Base-by-base conservation (phyloP, 768 basidiomycete genomes). In the Phylloporus rhodoxanthus region DNA sequence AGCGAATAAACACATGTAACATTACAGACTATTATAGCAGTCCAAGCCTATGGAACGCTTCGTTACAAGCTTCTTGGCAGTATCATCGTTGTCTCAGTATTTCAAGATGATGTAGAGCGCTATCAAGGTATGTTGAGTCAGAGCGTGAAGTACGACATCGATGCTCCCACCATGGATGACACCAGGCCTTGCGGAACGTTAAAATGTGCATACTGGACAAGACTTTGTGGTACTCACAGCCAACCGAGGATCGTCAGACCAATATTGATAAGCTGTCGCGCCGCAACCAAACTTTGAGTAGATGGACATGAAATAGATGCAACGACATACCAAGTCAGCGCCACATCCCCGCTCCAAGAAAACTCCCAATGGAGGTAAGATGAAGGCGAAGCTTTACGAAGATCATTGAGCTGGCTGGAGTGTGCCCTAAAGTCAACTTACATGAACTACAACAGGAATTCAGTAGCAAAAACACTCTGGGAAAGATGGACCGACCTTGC, bases 321-420 rank as follows among this genome's bases (percentile, higher is more conserved):
- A 11, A 51, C 45, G 34, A 77, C 82, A 45, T 60, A 87, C 81
- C 38, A 94, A 68, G 65, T 93, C 90, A 19, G 78, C 80, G 30
- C 73, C 71, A 64, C 90, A 93, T 21, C 92, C 92, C 46, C 88
- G 78, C 72, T 94, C 91, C 21, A 94, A 70, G 72, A 92, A 91
- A 21, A 95, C 92, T 48, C 85, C 91, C 2, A 95, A 63, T 51
- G 92, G 92, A 9, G 91, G 89, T 13, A 91, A 59, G 64, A 90
- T 57, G 68, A 91, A 74, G 51, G 87, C 87, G 47, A 81, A 59
- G 52, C 81, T 85, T 42, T 40, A 47, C 15, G 29, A 49, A 43
- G 11, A 42, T 13, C 1, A 23, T 26, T 67, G 52, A 67, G 54
- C 21, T 47, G 33, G n/a, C 38, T 15, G 25, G 5, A 47, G 53